These are phyloP conservation scores for Shiraia bambusicola DNA, from an alignment of 2,329 filamentous ascomycete species.

Conservation along the genomic window DNA sequence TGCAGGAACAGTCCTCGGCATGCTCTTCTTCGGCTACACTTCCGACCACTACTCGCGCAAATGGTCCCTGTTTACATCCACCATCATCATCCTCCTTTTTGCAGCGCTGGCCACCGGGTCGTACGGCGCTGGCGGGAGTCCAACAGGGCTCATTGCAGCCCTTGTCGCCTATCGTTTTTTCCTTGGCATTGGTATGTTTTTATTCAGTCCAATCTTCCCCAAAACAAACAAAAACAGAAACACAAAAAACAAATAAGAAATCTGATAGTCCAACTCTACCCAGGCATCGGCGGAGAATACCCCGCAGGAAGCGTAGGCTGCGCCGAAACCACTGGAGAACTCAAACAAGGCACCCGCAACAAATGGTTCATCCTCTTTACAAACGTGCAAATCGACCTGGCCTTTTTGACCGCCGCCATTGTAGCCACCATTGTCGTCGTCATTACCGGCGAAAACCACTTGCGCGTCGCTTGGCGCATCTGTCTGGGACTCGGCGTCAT, in stretches of 20 bases:
- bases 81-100: slow-evolving; percentile 81
- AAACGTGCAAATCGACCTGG: slow-evolving; percentile 82
- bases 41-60: slow-evolving; percentile 84
- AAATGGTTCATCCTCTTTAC: slow-evolving; percentile 82
- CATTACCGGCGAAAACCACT: slow-evolving; percentile 58
- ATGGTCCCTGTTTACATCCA: slow-evolving; percentile 78
- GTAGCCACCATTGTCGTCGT: slow-evolving; percentile 69
- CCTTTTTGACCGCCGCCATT: slow-evolving; percentile 78
- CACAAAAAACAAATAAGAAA: too few relatives aligned
- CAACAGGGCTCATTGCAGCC: slow-evolving; percentile 72
- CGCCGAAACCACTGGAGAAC: slow-evolving; percentile 79
- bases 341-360: slow-evolving; percentile 79
- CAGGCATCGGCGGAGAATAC: slow-evolving; percentile 76
- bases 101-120: slow-evolving; percentile 76
- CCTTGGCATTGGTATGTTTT: slow-evolving; percentile 54
- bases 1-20: slow-evolving; percentile 80
- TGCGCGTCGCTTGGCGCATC: slow-evolving; percentile 77
- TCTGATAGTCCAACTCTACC: too few relatives aligned
- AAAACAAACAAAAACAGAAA: too few relatives aligned
- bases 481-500: slow-evolving; percentile 61
- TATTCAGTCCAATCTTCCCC: too few relatives aligned
- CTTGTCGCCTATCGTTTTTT: slow-evolving; percentile 85
- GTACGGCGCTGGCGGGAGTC: slow-evolving; percentile 70
- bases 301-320: slow-evolving; percentile 81
- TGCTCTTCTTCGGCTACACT: slow-evolving; percentile 77